These are phyloP conservation scores for Clonostachys rosea DNA, from an alignment of 2,329 filamentous ascomycete species.

Conservation along the genomic window DNA sequence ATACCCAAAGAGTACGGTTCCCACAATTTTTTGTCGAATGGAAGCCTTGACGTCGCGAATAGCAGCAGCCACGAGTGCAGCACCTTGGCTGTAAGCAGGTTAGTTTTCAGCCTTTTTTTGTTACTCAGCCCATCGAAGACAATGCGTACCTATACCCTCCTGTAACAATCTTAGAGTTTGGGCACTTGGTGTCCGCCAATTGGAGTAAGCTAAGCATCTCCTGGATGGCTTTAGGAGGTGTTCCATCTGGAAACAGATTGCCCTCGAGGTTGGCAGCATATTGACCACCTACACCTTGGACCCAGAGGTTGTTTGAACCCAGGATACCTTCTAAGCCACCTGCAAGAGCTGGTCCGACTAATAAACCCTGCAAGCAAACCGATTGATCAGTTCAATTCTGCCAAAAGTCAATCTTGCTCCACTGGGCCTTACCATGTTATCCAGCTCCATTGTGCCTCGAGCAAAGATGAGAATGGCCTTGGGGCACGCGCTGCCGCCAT, in stretches of 20 bases:
- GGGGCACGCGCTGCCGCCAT: slow-evolving; percentile 22
- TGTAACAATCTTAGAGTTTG: slow-evolving; percentile 33
- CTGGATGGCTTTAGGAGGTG: slow-evolving; percentile 26
- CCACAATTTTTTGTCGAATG: slow-evolving; percentile 26
- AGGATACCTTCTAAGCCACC: slow-evolving; percentile 17
- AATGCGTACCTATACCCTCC: slow-evolving; percentile 26
- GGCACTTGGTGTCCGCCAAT: slow-evolving; percentile 34
- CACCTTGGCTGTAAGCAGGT: slow-evolving; percentile 24
- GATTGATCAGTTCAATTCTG: neutral
- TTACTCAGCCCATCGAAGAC: neutral
- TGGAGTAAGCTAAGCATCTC: slow-evolving; percentile 32
- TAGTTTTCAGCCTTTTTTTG: neutral
- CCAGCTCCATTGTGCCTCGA: slow-evolving; percentile 28
- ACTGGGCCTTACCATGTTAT: slow-evolving; percentile 26
- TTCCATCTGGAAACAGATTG: slow-evolving; percentile 30
- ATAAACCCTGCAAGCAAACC: slow-evolving; percentile 10
- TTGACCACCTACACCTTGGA: slow-evolving; percentile 35
- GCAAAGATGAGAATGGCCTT: slow-evolving; percentile 31
- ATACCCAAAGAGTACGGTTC: slow-evolving; percentile 31
- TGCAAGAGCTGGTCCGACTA: slow-evolving; percentile 19
- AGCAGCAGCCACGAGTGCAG: slow-evolving; percentile 33
- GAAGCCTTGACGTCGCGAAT: slow-evolving; percentile 21
- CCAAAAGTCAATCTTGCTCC: neutral
- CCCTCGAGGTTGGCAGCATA: slow-evolving; percentile 27
- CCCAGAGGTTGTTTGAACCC: slow-evolving; percentile 21